Evolutionary conservation across 495 filamentous ascomycete genomes (phyloP).

Genomic region (Xylaria cubensis): DNA sequence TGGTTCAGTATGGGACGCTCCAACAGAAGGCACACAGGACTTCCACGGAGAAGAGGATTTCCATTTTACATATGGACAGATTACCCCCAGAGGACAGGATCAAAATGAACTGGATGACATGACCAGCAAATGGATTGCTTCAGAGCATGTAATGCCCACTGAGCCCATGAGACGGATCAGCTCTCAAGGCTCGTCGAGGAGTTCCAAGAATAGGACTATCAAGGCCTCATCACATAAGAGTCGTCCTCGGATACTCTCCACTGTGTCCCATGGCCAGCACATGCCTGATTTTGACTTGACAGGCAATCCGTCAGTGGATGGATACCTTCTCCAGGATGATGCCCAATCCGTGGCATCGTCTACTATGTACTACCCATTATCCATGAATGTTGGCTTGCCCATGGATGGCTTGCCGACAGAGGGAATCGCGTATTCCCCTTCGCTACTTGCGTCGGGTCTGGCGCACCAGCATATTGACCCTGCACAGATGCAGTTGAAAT

Average conservation of each 20-base stretch:
- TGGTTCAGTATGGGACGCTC: constrained; percentile 58
- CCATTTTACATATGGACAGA: constrained; percentile 55
- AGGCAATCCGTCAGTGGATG: constrained; percentile 56
- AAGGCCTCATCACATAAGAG: constrained; percentile 54
- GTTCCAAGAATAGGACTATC: constrained; percentile 55
- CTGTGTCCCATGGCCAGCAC: constrained; percentile 51
- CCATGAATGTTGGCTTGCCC: constrained; percentile 46
- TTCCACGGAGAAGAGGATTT: constrained; percentile 60
- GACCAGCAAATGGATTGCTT: constrained; percentile 51
- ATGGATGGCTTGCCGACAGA: constrained; percentile 49
- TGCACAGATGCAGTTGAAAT: constrained; percentile 52
- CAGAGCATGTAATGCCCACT: constrained; percentile 41
- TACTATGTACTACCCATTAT: constrained; percentile 49
- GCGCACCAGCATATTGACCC: constrained; percentile 49
- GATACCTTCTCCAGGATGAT: constrained; percentile 55
- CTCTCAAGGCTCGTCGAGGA: constrained; percentile 55
- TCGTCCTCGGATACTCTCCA: constrained; percentile 51
- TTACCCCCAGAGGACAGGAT: constrained; percentile 56
- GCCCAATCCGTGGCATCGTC: constrained; percentile 52
- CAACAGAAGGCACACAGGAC: constrained; percentile 61
- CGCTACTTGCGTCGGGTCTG: constrained; percentile 44
- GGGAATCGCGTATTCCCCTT: constrained; percentile 50
- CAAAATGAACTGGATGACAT: constrained; percentile 55
- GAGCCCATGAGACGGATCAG: constrained; percentile 57
- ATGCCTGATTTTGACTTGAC: constrained; percentile 58